These are phyloP conservation scores for Cryptococcus jaspeensis DNA, from an alignment of 1,284 basidiomycete species.

Conservation along the genomic window DNA sequence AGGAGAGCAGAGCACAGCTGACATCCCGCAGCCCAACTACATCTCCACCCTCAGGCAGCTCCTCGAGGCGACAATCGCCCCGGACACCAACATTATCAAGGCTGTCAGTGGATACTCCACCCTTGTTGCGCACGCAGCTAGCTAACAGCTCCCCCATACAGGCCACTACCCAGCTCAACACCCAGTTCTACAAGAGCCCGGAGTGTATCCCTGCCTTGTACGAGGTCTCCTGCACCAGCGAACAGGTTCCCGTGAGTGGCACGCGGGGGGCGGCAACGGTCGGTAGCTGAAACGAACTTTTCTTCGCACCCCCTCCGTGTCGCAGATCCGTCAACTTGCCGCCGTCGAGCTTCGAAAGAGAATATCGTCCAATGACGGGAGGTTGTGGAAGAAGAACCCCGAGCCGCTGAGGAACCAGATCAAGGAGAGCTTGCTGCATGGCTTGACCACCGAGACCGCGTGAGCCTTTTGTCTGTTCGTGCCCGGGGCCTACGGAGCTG, in stretches of 20 bases:
- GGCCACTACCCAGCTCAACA: conserved; percentile 90
- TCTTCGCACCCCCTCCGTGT: not conserved
- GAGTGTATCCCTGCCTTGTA: conserved; percentile 89
- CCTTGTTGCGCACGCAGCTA: not conserved
- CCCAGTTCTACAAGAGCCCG: conserved; percentile 86
- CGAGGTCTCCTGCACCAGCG: conserved; percentile 80
- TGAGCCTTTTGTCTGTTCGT: conserved; percentile 52
- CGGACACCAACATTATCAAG: conserved; percentile 84
- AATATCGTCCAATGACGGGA: conserved; percentile 73
- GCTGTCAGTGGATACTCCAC: conserved; percentile 57
- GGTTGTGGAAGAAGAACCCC: conserved; percentile 76
- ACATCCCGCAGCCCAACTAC: conserved; percentile 34
- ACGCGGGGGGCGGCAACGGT: conserved; percentile 6
- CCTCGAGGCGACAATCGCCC: conserved; percentile 77
- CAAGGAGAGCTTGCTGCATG: conserved; percentile 78
- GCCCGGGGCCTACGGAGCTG: not conserved
- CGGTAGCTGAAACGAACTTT: not conserved
- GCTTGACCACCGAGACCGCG: conserved; percentile 76
- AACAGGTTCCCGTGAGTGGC: conserved; percentile 59
- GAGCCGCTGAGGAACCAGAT: conserved; percentile 74
- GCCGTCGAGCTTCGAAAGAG: conserved; percentile 98
- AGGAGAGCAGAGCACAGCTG: not conserved
- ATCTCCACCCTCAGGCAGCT: conserved; percentile 74
- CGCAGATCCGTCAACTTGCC: conserved; percentile 90
- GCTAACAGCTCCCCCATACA: conserved; percentile 45